A percentile compares a stretch with the other conserved stretches of the same genome.
These are phyloP conservation scores for Lactarius indigo DNA, from an alignment of 768 basidiomycete genomes.

Conservation along the genomic window DNA sequence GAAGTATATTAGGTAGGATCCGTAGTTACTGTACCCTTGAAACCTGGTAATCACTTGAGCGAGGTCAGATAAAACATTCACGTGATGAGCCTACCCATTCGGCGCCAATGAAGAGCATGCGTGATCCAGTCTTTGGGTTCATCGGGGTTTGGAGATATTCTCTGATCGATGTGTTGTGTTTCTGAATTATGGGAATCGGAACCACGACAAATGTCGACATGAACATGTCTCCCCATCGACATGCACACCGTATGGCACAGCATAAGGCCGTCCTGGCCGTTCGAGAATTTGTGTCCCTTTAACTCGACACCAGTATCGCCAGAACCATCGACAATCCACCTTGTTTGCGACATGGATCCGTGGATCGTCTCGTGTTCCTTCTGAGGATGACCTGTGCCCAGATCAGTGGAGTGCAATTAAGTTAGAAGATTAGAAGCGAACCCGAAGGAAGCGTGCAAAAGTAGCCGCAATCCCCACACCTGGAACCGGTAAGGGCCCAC, in stretches of 20 bases:
- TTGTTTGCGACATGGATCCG: conserved; percentile 56
- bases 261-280: conserved; percentile 58
- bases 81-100: conserved; percentile 41
- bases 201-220: conserved; percentile 53
- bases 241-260: conserved; percentile 55
- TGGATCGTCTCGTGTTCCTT: conserved; percentile 60
- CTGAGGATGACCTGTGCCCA: conserved; percentile 47
- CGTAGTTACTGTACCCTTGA: conserved; percentile 40
- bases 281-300: conserved; percentile 49
- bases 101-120: conserved; percentile 48
- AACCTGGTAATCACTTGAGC: conserved; percentile 36
- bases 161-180: conserved; percentile 41
- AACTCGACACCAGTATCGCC: conserved; percentile 50
- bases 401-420: not conserved
- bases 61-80: not conserved
- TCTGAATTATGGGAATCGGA: conserved; percentile 41
- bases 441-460: conserved; percentile 54
- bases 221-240: conserved; percentile 52
- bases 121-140: conserved; percentile 51
- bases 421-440: conserved; percentile 25
- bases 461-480: conserved; percentile 54
- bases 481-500: conserved; percentile 23
- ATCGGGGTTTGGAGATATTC: conserved; percentile 44
- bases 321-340: conserved; percentile 53
- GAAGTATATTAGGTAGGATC: not conserved